These are phyloP conservation scores for Kazachstania bromeliacearum DNA, from an alignment of 805 yeast species.

Conservation along the genomic window DNA sequence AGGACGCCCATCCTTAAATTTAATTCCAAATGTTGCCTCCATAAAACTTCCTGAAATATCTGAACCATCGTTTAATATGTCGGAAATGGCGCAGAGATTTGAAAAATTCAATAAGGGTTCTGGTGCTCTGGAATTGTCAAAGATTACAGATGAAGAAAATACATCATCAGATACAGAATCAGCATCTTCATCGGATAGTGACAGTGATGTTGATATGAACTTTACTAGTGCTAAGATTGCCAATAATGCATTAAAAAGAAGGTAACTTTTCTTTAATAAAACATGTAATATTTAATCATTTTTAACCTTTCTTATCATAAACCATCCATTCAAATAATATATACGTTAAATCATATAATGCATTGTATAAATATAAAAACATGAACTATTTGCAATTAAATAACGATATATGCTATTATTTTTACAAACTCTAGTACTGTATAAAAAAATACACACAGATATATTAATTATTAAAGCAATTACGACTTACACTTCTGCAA, in stretches of 20 bases:
- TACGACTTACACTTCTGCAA: constrained; percentile 17
- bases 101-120: not conserved
- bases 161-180: not conserved
- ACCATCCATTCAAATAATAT: too few relatives aligned
- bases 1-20: constrained; percentile 33
- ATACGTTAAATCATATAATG: too few relatives aligned
- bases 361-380: too few relatives aligned
- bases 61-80: constrained; percentile 29
- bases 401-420: too few relatives aligned
- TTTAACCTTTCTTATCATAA: not conserved
- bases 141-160: not conserved
- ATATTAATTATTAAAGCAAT: not conserved
- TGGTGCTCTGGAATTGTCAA: not conserved
- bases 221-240: too few relatives aligned
- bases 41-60: constrained; percentile 57
- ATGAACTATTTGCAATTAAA: too few relatives aligned
- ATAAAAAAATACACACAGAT: not conserved
- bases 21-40: constrained; percentile 45
- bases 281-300: not conserved
- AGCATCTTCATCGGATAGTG: not conserved
- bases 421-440: too few relatives aligned
- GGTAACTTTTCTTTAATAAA: not conserved
- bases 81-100: not conserved
- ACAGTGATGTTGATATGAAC: too few relatives aligned
- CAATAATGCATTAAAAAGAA: not conserved